These are phyloP conservation scores for Auricularia cornea DNA, from an alignment of 768 basidiomycete species.

Conservation along the genomic window DNA sequence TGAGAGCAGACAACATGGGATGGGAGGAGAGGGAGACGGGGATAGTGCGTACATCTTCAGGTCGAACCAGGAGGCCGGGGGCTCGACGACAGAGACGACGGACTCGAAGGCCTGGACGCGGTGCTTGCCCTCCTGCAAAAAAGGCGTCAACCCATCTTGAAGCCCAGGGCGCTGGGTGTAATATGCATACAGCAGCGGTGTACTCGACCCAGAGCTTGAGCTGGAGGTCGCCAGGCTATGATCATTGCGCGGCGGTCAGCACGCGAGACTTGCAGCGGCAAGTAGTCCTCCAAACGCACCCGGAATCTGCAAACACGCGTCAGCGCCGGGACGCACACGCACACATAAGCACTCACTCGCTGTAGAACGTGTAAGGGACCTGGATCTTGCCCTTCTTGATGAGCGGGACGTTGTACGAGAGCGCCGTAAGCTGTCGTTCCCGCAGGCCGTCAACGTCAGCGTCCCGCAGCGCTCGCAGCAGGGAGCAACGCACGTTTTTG, in stretches of 20 bases:
- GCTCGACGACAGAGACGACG: conserved; percentile 71
- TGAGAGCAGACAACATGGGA: conserved; percentile 11
- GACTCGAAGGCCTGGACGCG: conserved; percentile 68
- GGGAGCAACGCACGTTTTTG: conserved; percentile 69
- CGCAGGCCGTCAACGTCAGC: neutral
- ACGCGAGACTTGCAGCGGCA: neutral
- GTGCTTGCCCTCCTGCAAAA: conserved; percentile 33
- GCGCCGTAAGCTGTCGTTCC: conserved; percentile 57
- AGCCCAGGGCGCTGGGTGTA: neutral
- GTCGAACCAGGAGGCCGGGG: conserved; percentile 69
- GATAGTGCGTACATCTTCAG: conserved; percentile 66
- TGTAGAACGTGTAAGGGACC: conserved; percentile 67
- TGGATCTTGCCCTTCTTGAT: conserved; percentile 49
- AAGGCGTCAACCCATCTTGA: neutral
- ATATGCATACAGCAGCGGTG: conserved; percentile 37
- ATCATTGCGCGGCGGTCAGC: neutral
- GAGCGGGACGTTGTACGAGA: conserved; percentile 45
- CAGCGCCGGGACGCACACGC: conserved; percentile 1
- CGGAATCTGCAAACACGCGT: conserved; percentile 41
- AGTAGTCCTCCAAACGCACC: conserved; percentile 29
- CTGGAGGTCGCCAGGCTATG: conserved; percentile 64
- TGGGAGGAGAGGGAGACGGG: neutral
- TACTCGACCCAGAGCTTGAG: conserved; percentile 75
- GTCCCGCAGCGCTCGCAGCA: neutral
- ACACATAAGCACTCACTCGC: conserved; percentile 54